Evolutionary conservation across 2,329 filamentous ascomycete genomes (phyloP).

Genomic region (Colletotrichum ledebouriae): DNA sequence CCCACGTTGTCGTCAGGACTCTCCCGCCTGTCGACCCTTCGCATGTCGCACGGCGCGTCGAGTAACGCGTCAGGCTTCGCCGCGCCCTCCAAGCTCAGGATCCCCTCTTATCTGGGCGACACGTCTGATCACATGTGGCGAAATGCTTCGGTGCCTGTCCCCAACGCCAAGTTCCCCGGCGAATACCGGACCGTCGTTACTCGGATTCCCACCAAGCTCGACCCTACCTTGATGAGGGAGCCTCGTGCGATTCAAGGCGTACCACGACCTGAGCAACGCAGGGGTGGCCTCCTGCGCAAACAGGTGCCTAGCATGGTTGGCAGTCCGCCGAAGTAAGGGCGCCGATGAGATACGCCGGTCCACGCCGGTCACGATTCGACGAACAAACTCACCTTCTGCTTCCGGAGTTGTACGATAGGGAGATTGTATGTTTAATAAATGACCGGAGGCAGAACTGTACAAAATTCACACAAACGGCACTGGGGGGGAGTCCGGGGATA

Average conservation of each 20-base stretch:
- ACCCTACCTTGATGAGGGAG: slow-evolving; percentile 90
- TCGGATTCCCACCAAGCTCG: slow-evolving; percentile 84
- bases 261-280: slow-evolving; percentile 72
- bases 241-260: slow-evolving; percentile 90
- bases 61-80: slow-evolving; percentile 54
- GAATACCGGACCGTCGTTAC: slow-evolving; percentile 73
- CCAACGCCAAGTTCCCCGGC: slow-evolving; percentile 72
- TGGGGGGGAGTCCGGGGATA: slow-evolving; percentile 37
- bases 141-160: slow-evolving; percentile 71
- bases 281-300: slow-evolving; percentile 66
- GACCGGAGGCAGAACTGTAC: slow-evolving; percentile 40
- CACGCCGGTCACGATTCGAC: slow-evolving; percentile 36
- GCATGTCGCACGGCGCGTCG: slow-evolving; percentile 67
- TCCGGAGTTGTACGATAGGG: slow-evolving; percentile 37
- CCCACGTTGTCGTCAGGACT: slow-evolving; percentile 75
- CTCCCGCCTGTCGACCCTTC: slow-evolving; percentile 71
- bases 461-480: slow-evolving; percentile 34
- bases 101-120: slow-evolving; percentile 76
- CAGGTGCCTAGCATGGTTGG: slow-evolving; percentile 67
- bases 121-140: slow-evolving; percentile 85
- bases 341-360: slow-evolving; percentile 24
- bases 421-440: slow-evolving; percentile 41
- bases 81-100: slow-evolving; percentile 56
- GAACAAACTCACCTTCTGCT: slow-evolving; percentile 34
- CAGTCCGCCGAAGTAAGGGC: slow-evolving; percentile 50